Conservation (phyloP, 768 basidiomycete species). For the Lactarius trivialis region DNA sequence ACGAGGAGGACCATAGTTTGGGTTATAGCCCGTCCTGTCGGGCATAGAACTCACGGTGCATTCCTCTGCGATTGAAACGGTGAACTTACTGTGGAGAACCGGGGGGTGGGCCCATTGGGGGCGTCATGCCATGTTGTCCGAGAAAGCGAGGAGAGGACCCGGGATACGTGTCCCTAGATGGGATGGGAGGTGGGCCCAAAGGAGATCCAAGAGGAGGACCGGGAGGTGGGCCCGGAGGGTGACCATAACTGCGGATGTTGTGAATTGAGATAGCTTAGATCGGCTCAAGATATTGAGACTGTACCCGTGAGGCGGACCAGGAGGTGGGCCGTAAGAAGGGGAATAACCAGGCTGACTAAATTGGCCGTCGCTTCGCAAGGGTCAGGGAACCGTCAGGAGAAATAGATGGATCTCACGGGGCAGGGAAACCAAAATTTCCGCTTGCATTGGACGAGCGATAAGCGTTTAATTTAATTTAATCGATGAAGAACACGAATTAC, state of each 20-base stretch:
- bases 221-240: background rate
- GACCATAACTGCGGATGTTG: background rate
- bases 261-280: background rate
- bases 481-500: conserved; percentile 4
- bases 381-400: background rate
- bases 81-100: conserved; percentile 20
- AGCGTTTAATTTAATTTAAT: background rate
- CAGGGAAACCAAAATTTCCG: conserved; percentile 7
- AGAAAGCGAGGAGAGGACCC: conserved; percentile 15
- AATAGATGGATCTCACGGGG: conserved; percentile 10
- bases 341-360: conserved; percentile 20
- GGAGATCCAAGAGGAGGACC: conserved; percentile 22
- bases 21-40: conserved; percentile 8
- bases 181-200: conserved; percentile 17
- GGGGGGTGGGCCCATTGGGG: conserved; percentile 18
- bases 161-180: conserved; percentile 14
- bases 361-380: conserved; percentile 1
- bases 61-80: background rate
- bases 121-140: background rate
- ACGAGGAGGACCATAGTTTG: conserved; percentile 26
- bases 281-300: conserved; percentile 14
- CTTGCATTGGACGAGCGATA: background rate
- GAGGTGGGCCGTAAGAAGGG: conserved; percentile 24
- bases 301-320: conserved; percentile 21
- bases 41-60: background rate